Evolutionary conservation across 2,329 filamentous ascomycete genomes (phyloP).

Genomic region (Paecilomyces fulvus): DNA sequence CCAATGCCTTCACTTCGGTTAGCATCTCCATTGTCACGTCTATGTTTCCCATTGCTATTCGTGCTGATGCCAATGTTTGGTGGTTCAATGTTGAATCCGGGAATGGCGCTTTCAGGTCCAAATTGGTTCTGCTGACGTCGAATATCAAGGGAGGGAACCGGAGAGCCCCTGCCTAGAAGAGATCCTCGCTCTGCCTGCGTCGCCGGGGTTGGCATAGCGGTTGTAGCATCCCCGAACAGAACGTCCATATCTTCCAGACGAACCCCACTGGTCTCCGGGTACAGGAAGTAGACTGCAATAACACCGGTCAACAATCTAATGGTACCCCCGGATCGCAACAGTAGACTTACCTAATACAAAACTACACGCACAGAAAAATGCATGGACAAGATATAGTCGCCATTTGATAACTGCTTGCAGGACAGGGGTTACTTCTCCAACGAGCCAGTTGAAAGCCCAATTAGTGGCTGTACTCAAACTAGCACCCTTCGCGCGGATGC

Average conservation of each 20-base stretch:
- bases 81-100: conserved; percentile 72
- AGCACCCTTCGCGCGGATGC: conserved; percentile 93
- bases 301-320: neutral
- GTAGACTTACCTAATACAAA: conserved; percentile 80
- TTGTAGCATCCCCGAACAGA: conserved; percentile 87
- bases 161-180: conserved; percentile 69
- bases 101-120: conserved; percentile 61
- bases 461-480: conserved; percentile 94
- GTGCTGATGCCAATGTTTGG: conserved; percentile 48
- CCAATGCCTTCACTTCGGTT: conserved; percentile 50
- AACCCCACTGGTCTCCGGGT: conserved; percentile 92
- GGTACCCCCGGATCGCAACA: neutral
- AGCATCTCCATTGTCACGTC: conserved; percentile 26
- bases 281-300: conserved; percentile 80
- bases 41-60: conserved; percentile 42
- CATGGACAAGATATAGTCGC: conserved; percentile 89
- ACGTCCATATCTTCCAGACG: conserved; percentile 94
- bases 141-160: conserved; percentile 67
- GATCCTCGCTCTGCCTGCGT: conserved; percentile 73
- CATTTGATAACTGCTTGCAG: conserved; percentile 87
- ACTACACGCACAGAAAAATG: conserved; percentile 91
- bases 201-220: conserved; percentile 69
- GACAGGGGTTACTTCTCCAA: conserved; percentile 89
- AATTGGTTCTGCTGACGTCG: conserved; percentile 40
- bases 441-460: conserved; percentile 97